A percentile compares a stretch with the other conserved stretches of the same genome.
Conservation (phyloP, 148 eudicot genomes). For the Chenopodium suecicum region DNA sequence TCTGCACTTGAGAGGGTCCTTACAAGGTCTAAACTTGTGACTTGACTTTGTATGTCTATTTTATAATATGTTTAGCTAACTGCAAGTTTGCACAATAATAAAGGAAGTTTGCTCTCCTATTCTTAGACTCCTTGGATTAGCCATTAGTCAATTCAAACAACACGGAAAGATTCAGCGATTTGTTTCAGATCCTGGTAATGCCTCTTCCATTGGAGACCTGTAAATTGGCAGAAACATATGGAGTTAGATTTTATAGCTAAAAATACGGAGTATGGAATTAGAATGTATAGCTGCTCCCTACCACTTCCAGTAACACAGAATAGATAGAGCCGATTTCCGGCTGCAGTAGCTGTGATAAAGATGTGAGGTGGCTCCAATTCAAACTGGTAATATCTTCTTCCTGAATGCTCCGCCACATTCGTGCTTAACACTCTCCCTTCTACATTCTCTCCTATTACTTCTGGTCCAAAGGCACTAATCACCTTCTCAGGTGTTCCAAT, state of each 20-base stretch:
- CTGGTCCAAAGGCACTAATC: slow-evolving; percentile 93
- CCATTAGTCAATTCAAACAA: slow-evolving; percentile 39
- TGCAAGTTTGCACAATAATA: not conserved
- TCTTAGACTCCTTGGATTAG: not conserved
- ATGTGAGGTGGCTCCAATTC: slow-evolving; percentile 92
- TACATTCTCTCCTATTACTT: slow-evolving; percentile 86
- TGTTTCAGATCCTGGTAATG: slow-evolving; percentile 75
- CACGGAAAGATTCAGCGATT: slow-evolving; percentile 82
- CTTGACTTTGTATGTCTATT: not conserved
- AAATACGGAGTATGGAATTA: not conserved
- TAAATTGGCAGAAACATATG: not conserved
- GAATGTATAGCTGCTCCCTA: slow-evolving; percentile 20
- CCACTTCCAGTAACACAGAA: slow-evolving; percentile 76
- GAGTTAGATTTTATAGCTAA: not conserved
- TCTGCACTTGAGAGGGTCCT: slow-evolving; percentile 6
- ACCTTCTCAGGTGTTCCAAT: slow-evolving; percentile 88
- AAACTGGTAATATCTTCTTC: slow-evolving; percentile 84
- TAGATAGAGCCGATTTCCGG: slow-evolving; percentile 90
- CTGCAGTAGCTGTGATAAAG: slow-evolving; percentile 91
- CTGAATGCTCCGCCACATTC: slow-evolving; percentile 72
- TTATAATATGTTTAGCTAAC: not conserved
- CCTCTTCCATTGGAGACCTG: slow-evolving; percentile 96
- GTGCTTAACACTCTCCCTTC: slow-evolving; percentile 82
- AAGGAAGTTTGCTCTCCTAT: slow-evolving; percentile 1
- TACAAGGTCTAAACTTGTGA: not conserved